Percentiles rank a stretch among this genome's conserved stretches.
phyloP scores from a whole-genome alignment of 768 basidiomycete species.

The Leccinum olivaceopallidum region DNA sequence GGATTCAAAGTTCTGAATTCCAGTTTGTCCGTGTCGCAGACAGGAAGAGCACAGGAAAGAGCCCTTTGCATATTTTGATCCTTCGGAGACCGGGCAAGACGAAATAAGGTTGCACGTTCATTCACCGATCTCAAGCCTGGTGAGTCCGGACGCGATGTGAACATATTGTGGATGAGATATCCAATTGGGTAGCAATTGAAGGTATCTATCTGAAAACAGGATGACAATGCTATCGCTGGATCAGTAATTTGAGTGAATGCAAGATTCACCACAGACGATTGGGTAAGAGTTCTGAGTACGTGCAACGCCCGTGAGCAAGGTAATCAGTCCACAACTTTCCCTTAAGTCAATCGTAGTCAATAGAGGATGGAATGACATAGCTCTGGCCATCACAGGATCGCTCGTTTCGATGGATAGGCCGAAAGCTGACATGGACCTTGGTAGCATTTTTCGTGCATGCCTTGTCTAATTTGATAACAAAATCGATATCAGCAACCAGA shows the following conservation, averaged over 20 bases:
- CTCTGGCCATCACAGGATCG: slow-evolving; percentile 5
- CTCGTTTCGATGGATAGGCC: no score
- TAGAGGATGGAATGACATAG: slow-evolving; percentile 4
- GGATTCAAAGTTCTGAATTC: no score
- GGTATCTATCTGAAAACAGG: background rate
- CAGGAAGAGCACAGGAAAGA: no score
- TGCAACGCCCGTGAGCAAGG: slow-evolving; percentile 7
- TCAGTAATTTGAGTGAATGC: slow-evolving; percentile 12
- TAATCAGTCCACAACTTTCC: background rate
- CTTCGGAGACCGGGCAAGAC: slow-evolving; percentile 7
- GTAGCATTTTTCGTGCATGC: background rate
- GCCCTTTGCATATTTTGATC: no score
- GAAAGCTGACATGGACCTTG: background rate
- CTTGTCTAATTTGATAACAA: no score
- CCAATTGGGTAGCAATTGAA: slow-evolving; percentile 7
- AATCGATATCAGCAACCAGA: no score
- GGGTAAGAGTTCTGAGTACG: no score
- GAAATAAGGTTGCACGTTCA: background rate
- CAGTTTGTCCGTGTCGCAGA: no score
- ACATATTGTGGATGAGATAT: slow-evolving; percentile 4
- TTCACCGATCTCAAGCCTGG: background rate
- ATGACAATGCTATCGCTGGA: slow-evolving; percentile 4
- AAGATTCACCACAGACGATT: slow-evolving; percentile 11
- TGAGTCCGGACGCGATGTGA: slow-evolving; percentile 10
- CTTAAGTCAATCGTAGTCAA: no score